Evolutionary conservation across 2,329 filamentous ascomycete genomes (phyloP).

Genomic region (Pezicula radicicola): DNA sequence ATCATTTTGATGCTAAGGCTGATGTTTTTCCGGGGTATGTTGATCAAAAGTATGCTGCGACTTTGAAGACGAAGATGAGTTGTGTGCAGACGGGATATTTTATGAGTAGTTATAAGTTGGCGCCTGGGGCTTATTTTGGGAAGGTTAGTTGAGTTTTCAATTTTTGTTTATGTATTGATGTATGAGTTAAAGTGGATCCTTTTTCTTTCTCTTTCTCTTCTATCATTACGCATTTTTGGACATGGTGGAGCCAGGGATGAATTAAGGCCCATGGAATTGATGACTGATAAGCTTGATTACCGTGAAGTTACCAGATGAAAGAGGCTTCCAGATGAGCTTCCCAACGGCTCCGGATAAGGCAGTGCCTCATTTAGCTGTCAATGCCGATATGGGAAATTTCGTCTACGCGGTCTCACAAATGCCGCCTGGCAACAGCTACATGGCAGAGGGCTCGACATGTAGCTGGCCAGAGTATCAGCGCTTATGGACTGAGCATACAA

Average conservation of each 20-base stretch:
- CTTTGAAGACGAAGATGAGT: constrained; percentile 45
- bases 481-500: constrained; percentile 6
- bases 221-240: not conserved
- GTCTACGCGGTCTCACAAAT: constrained; percentile 47
- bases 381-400: constrained; percentile 44
- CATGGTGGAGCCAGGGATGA: not conserved
- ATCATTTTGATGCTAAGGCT: constrained; percentile 52
- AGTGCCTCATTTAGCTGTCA: constrained; percentile 43
- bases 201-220: too few relatives aligned
- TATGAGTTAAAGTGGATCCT: too few relatives aligned
- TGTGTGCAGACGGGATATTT: constrained; percentile 31
- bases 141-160: constrained; percentile 33
- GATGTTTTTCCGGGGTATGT: constrained; percentile 44
- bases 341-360: constrained; percentile 35
- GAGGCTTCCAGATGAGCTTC: constrained; percentile 42
- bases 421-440: constrained; percentile 45
- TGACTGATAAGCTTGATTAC: not conserved
- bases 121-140: constrained; percentile 42
- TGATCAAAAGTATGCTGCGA: constrained; percentile 34
- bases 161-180: not conserved
- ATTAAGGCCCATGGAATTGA: not conserved
- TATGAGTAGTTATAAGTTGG: constrained; percentile 41
- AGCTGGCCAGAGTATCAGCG: constrained; percentile 6
- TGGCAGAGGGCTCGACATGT: constrained; percentile 39
- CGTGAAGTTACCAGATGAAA: constrained; percentile 35